Percentiles rank a stretch among this genome's conserved stretches.
phyloP scores from a whole-genome alignment of 371 early-diverging fungal genomes.

The Umbelopsis sp. region DNA sequence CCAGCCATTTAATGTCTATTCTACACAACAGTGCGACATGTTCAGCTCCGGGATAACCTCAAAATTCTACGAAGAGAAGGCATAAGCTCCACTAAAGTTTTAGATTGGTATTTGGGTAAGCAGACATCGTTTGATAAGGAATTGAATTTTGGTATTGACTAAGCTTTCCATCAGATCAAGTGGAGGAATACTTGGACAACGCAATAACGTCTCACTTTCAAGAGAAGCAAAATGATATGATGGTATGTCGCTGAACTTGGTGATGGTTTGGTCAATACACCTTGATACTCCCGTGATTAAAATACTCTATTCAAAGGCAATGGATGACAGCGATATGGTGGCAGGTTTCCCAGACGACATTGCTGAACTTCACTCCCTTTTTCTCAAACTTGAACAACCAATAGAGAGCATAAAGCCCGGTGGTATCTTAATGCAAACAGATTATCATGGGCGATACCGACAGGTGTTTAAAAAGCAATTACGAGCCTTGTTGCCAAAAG shows the following conservation, averaged over 20 bases:
- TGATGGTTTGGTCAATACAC: not conserved
- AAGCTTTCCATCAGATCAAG: not conserved
- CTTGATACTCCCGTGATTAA: no score
- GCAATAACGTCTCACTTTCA: not conserved
- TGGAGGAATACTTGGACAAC: not conserved
- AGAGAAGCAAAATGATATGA: not conserved
- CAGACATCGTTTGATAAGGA: not conserved
- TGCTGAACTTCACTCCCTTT: not conserved
- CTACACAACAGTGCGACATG: not conserved
- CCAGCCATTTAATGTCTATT: not conserved
- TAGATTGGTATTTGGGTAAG: constrained; percentile 7
- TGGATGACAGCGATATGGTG: not conserved
- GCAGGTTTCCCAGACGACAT: not conserved
- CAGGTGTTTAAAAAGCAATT: constrained; percentile 1
- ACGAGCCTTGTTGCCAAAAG: not conserved
- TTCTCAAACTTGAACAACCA: constrained; percentile 11
- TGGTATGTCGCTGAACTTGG: not conserved
- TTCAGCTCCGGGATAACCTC: constrained; percentile 9
- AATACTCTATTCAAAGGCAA: no score
- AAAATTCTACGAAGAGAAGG: constrained; percentile 15
- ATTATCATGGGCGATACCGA: constrained; percentile 3
- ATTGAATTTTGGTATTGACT: not conserved
- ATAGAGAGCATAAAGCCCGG: constrained; percentile 7
- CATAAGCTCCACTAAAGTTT: constrained; percentile 1
- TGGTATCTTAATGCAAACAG: not conserved